Evolutionary conservation across 345 rosid species (phyloP), one percentile per base, ranked within the genome.

Genomic region (Luvunga scandens): DNA sequence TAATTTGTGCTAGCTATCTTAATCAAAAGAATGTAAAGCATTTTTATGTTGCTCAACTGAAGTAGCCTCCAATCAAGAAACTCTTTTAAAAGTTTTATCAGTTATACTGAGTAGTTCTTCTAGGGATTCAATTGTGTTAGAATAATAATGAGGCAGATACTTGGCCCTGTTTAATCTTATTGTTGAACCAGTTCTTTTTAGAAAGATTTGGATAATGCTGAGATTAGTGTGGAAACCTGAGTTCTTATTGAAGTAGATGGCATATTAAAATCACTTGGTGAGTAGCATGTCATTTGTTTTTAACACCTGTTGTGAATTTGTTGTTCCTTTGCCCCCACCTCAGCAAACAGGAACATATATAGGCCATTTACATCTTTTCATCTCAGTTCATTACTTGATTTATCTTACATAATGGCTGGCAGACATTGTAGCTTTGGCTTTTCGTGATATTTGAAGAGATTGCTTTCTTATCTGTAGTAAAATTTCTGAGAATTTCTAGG

Each of bases 401-500:
- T 27, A 66, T 71, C 64, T 25, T 24, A 2, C n/a, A 16, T 66
- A 21, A 62, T 67, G 48, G 75, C 60, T 77, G 39, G 66, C 28
- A 72, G 42, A 53, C 36, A 30, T 38, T 71, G 59, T 27, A 18
- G 30, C 59, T 73, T n/a, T 59, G 66, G 64, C 65, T 75, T 68
- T 79, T 76, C 38, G n/a, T 59, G 45, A 65, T 55, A 75, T 68
- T 68, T 59, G 27, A 66, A 57, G 66, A 73, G 53, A 50, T 73
- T 56, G 53, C 63, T 70, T 76, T 60, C 30, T 77, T 71, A 1
- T 73, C 34, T 73, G 45, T 72, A 38, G 67, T 61, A 21, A n/a
- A 12, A 61, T 36, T 81, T 72, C 66, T 76, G 45, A 55, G 63
- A 78, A 64, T 59, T 38, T 79, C 81, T 70, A 87, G 90, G 81